A percentile compares a stretch with the other conserved stretches of the same genome.
phyloP scores from a whole-genome alignment of 2,329 filamentous ascomycete species.

The Colletotrichum sp. region DNA sequence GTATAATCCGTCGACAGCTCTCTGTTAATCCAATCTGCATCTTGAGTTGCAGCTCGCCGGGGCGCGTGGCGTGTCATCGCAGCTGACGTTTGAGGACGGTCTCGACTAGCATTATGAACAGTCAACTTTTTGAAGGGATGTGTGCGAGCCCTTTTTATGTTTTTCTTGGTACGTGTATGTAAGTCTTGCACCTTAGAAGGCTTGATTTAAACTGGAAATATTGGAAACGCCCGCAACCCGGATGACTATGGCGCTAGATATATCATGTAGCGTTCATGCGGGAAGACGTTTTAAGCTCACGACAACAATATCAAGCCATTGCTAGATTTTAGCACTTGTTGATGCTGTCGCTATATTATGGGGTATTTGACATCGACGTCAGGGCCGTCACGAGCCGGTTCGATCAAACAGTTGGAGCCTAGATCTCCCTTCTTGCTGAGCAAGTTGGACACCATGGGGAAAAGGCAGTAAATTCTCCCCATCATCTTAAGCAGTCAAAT shows the following conservation, averaged over 20 bases:
- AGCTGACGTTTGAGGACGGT: neutral
- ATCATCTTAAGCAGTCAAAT: too few relatives aligned
- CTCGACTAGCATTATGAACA: neutral
- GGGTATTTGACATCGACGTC: neutral
- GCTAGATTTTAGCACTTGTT: neutral
- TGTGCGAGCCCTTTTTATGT: neutral
- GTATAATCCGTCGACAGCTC: neutral
- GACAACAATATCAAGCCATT: neutral
- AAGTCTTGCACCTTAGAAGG: rapidly evolving
- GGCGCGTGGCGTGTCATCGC: neutral
- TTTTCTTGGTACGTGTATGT: too few relatives aligned
- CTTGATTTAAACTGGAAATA: neutral
- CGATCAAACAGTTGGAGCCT: neutral
- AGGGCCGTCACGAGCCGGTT: neutral
- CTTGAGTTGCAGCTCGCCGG: neutral
- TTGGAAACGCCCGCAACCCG: neutral
- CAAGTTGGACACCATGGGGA: too few relatives aligned
- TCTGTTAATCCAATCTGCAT: neutral
- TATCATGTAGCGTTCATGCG: neutral
- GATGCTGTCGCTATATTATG: neutral
- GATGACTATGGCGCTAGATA: neutral
- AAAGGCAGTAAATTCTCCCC: too few relatives aligned
- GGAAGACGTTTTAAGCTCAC: neutral
- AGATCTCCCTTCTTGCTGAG: neutral
- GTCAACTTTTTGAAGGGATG: rapidly evolving